These are phyloP conservation scores for Tubosaeta sp. DNA, from an alignment of 768 basidiomycete species.

Conservation along the genomic window DNA sequence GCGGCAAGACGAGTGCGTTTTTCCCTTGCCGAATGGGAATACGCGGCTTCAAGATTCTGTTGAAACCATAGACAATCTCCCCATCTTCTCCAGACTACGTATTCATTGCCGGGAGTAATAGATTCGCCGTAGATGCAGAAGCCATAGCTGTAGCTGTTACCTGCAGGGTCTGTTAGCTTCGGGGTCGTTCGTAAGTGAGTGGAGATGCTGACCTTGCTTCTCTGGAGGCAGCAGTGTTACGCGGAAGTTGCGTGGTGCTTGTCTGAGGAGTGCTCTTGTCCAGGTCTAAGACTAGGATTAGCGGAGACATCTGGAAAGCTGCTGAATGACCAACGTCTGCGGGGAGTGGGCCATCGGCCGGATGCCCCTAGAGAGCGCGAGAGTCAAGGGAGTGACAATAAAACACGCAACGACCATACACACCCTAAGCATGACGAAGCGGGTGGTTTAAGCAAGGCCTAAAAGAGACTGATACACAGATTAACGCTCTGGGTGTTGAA, in stretches of 20 bases:
- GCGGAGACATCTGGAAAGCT: not conserved
- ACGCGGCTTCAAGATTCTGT: conserved; percentile 62
- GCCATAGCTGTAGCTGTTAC: conserved; percentile 53
- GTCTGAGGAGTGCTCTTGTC: conserved; percentile 57
- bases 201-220: conserved; percentile 47
- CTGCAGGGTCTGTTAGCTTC: conserved; percentile 30
- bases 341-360: conserved; percentile 7
- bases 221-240: conserved; percentile 55
- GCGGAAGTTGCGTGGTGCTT: conserved; percentile 55
- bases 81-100: conserved; percentile 78
- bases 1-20: conserved; percentile 64
- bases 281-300: conserved; percentile 39
- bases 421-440: conserved; percentile 11
- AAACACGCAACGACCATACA: not conserved
- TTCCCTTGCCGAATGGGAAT: conserved; percentile 54
- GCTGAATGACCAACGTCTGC: conserved; percentile 24
- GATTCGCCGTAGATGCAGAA: conserved; percentile 50
- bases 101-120: conserved; percentile 39
- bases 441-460: not conserved
- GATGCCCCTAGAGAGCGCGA: conserved; percentile 4
- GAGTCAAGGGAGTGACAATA: not conserved
- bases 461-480: not conserved
- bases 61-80: conserved; percentile 81
- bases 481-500: conserved; percentile 1
- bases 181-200: not conserved